A percentile compares a stretch with the other conserved stretches of the same genome.
Conservation (phyloP, 2,329 filamentous ascomycete genomes). For the Tolypocladium ophioglossoides region DNA sequence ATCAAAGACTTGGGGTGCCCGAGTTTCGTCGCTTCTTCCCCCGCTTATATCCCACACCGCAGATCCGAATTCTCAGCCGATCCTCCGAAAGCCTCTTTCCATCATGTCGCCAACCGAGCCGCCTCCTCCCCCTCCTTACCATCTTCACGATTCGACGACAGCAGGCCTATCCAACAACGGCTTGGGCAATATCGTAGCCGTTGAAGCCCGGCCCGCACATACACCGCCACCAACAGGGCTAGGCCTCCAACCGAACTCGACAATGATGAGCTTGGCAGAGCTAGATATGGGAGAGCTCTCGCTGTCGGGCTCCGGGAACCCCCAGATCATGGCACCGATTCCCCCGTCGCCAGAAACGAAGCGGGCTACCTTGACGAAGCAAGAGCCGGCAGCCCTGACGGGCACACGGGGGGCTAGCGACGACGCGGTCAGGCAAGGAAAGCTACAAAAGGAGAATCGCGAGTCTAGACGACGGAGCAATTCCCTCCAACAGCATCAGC, state of each 20-base stretch:
- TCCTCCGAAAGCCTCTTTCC: slow-evolving; percentile 15
- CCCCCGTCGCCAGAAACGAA: slow-evolving; percentile 17
- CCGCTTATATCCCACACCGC: slow-evolving; percentile 24
- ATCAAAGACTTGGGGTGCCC: slow-evolving; percentile 24
- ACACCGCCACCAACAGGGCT: background rate
- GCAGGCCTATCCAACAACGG: background rate
- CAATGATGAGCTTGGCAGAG: background rate
- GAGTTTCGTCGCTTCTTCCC: slow-evolving; percentile 25
- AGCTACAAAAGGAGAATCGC: slow-evolving; percentile 20
- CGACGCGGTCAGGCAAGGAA: slow-evolving; percentile 12
- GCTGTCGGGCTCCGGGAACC: slow-evolving; percentile 10
- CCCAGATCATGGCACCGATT: slow-evolving; percentile 17
- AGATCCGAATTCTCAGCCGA: slow-evolving; percentile 14
- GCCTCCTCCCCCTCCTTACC: slow-evolving; percentile 11
- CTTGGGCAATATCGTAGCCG: background rate
- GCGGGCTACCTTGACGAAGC: slow-evolving; percentile 11
- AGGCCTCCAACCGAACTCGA: background rate
- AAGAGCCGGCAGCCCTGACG: slow-evolving; percentile 7
- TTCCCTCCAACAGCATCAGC: slow-evolving; percentile 18
- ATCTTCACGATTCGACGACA: background rate
- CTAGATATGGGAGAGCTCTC: slow-evolving; percentile 10
- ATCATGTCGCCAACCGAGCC: slow-evolving; percentile 4
- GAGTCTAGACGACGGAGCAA: slow-evolving; percentile 18
- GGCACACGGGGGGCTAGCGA: background rate
- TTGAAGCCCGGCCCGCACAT: background rate